Evolutionary conservation across 768 basidiomycete species (phyloP).

Genomic region (Lactarius hengduanensis): DNA sequence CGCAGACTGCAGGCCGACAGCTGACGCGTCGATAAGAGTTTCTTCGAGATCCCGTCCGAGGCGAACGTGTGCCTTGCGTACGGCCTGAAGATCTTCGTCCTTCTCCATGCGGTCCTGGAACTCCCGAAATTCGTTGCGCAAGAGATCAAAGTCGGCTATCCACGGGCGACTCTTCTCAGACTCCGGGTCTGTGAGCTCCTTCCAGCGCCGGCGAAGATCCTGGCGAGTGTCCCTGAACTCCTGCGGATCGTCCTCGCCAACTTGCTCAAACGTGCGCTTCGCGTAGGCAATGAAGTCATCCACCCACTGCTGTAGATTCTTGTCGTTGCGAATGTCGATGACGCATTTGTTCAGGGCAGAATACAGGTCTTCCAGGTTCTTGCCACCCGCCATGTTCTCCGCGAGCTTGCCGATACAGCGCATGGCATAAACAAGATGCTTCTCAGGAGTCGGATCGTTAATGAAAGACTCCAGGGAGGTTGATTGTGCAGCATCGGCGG

Average conservation of each 20-base stretch:
- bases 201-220: slow-evolving; percentile 52
- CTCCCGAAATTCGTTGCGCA: slow-evolving; percentile 46
- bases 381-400: slow-evolving; percentile 53
- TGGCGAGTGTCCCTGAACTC: slow-evolving; percentile 42
- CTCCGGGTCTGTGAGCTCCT: slow-evolving; percentile 45
- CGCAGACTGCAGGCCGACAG: slow-evolving; percentile 48
- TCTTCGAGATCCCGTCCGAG: slow-evolving; percentile 51
- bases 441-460: slow-evolving; percentile 59
- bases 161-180: slow-evolving; percentile 47
- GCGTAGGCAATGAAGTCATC: slow-evolving; percentile 51
- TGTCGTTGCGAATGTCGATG: slow-evolving; percentile 51
- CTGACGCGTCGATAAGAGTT: slow-evolving; percentile 41
- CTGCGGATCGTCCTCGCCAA: slow-evolving; percentile 53
- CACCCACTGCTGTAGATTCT: slow-evolving; percentile 52
- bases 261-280: slow-evolving; percentile 46
- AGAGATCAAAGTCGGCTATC: slow-evolving; percentile 46
- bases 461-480: slow-evolving; percentile 56
- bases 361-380: slow-evolving; percentile 51
- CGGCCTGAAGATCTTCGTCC: slow-evolving; percentile 50
- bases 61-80: slow-evolving; percentile 48
- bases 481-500: slow-evolving; percentile 43
- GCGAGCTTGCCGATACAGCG: slow-evolving; percentile 40
- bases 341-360: slow-evolving; percentile 43
- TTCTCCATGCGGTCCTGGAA: slow-evolving; percentile 46
- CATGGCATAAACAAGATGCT: slow-evolving; percentile 58